Evolutionary conservation across 805 yeast genomes (phyloP).

Genomic region (Teunomyces stri): DNA sequence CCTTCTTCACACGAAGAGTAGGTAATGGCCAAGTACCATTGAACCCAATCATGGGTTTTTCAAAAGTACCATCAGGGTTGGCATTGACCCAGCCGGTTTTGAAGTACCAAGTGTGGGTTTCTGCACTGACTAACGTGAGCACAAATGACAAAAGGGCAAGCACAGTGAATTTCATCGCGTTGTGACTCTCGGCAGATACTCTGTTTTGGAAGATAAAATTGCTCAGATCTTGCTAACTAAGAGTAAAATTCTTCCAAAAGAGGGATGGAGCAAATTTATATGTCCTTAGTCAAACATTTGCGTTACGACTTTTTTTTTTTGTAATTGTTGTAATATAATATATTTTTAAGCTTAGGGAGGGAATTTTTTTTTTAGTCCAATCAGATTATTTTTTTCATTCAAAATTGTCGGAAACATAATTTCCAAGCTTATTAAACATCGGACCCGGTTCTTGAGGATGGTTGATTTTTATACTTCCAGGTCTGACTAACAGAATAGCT

Average conservation of each 20-base stretch:
- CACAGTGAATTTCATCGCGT: background rate
- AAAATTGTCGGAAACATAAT: background rate
- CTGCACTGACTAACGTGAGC: slow-evolving; percentile 22
- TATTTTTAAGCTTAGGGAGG: background rate
- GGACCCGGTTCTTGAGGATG: too few relatives aligned
- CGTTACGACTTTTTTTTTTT: background rate
- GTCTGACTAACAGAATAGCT: too few relatives aligned
- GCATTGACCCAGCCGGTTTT: slow-evolving; percentile 64
- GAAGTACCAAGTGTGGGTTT: slow-evolving; percentile 64
- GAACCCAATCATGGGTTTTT: slow-evolving; percentile 61
- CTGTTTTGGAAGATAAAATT: slow-evolving; percentile 1
- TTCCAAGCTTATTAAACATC: too few relatives aligned
- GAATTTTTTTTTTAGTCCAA: background rate
- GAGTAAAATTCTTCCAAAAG: slow-evolving; percentile 1
- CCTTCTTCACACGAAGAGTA: slow-evolving; percentile 67
- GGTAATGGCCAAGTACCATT: slow-evolving; percentile 87
- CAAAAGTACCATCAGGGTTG: slow-evolving; percentile 63
- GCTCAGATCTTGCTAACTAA: slow-evolving; percentile 1
- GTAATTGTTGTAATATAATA: background rate
- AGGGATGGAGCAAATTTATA: slow-evolving; percentile 4
- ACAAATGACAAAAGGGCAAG: slow-evolving; percentile 2
- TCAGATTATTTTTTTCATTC: background rate
- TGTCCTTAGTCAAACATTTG: background rate
- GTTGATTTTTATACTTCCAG: too few relatives aligned
- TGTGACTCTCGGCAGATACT: background rate